Evolutionary conservation across 139 green algal genomes (phyloP), one percentile per base, ranked within the genome.

Genomic region (Edaphochlamys debaryana): DNA sequence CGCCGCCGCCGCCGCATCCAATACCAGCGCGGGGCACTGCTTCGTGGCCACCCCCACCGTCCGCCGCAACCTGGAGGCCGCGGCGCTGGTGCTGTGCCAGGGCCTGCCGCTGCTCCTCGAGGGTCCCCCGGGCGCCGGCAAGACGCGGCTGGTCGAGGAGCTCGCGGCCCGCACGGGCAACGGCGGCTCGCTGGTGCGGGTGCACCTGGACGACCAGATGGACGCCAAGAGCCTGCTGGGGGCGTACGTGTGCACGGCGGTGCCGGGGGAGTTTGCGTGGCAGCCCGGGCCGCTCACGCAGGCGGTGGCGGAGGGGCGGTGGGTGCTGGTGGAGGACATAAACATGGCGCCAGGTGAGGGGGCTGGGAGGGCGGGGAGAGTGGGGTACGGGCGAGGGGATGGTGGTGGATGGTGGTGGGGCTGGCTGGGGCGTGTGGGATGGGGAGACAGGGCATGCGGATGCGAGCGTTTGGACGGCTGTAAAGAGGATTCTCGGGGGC

Each of bases 201-300:
- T 98, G 36, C 95, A 99, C 87, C 77, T 99, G 64, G 96, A 99
- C 82, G 96, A 98, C 72, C 95, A 98, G 85, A 98, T 97, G 90
- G 97, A 99, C 82, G 90, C 91, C 81, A 99, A 98, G 90, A 94
- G 84, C 38, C 90, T 99, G 82, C 90, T 99, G 69, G 97, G 97
- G 1, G 92, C 93, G 1, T 99, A 99, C 85, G 92, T 98, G 15
- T 98, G 94, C 85, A 97, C 93, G 0, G 84, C 94, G 0, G 90
- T 93, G 19, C 96, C 97, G 23, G 97, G 97, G 0, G 95, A 99
- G 90, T 99, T 99, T 90, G 81, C 89, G 6, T 99, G 97, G 97
- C 94, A 96, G 88, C 92, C 96, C 19, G 97, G 97, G 1, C 96
- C 94, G 22, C 88, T 99, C 32, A 95, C 95, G 27, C 92, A 97